Conservation (phyloP, 2,329 filamentous ascomycete genomes). For the Truncatella angustata region DNA sequence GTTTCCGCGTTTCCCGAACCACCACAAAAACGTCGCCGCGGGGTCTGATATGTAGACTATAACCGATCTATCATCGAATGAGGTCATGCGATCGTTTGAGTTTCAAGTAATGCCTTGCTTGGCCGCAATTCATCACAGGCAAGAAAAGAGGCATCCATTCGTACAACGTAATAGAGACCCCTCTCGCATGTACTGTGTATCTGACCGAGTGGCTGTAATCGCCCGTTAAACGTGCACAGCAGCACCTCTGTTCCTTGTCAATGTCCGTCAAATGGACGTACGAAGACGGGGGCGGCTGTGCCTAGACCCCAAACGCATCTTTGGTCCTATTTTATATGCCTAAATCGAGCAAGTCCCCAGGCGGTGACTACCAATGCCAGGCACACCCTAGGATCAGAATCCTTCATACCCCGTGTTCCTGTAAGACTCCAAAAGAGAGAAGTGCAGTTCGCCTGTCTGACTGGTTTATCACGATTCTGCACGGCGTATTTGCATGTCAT, state of each 20-base stretch:
- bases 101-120: not conserved
- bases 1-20: slow-evolving; percentile 1
- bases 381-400: not conserved
- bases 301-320: not conserved
- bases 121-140: not conserved
- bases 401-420: not conserved
- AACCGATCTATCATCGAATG: slow-evolving; percentile 3
- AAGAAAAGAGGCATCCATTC: not conserved
- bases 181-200: slow-evolving; percentile 9
- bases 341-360: not conserved
- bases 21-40: not conserved
- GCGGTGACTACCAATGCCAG: not conserved
- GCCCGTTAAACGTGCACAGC: slow-evolving; percentile 1
- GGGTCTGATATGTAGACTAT: not conserved
- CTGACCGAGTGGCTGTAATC: slow-evolving; percentile 10
- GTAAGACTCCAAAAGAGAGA: not conserved
- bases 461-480: too few relatives aligned
- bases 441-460: not conserved
- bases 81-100: slow-evolving; percentile 6
- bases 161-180: not conserved
- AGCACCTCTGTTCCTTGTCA: not conserved
- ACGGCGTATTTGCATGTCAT: too few relatives aligned
- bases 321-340: not conserved
- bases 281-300: too few relatives aligned
- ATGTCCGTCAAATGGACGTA: not conserved